phyloP scores from a whole-genome alignment of 2,329 filamentous ascomycete species.

The Dothistroma septosporum region DNA sequence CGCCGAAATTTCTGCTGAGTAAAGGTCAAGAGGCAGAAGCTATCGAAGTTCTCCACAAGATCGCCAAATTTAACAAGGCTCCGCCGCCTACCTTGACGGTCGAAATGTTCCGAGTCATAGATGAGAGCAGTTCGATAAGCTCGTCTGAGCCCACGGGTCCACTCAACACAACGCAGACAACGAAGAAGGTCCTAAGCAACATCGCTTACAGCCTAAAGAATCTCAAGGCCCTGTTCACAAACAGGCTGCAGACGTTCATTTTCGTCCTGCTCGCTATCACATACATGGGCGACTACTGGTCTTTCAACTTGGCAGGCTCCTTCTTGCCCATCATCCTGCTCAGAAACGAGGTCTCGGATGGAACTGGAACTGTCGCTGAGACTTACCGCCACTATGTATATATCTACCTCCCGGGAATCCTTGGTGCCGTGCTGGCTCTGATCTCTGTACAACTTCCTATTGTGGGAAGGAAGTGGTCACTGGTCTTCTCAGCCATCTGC shows the following conservation, averaged over 20 bases:
- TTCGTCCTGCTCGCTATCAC: slow-evolving; percentile 50
- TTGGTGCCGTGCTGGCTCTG: slow-evolving; percentile 49
- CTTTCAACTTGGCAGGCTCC: slow-evolving; percentile 47
- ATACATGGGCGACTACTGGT: slow-evolving; percentile 51
- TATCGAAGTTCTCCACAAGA: slow-evolving; percentile 43
- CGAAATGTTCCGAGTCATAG: slow-evolving; percentile 1
- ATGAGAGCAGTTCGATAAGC: slow-evolving; percentile 22
- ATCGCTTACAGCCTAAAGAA: slow-evolving; percentile 37
- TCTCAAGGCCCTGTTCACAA: slow-evolving; percentile 43
- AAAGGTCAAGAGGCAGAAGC: slow-evolving; percentile 51
- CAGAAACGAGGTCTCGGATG: slow-evolving; percentile 47
- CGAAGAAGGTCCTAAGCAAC: slow-evolving; percentile 31
- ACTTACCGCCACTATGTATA: slow-evolving; percentile 54
- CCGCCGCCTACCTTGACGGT: neutral
- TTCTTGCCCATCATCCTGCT: slow-evolving; percentile 50
- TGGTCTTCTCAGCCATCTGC: slow-evolving; percentile 42
- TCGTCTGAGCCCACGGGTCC: slow-evolving; percentile 15
- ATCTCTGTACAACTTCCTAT: slow-evolving; percentile 46
- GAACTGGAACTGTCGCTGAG: slow-evolving; percentile 36
- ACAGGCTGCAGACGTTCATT: slow-evolving; percentile 41
- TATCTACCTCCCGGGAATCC: slow-evolving; percentile 51
- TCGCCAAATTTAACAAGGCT: slow-evolving; percentile 42
- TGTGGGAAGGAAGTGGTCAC: slow-evolving; percentile 46
- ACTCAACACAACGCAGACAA: neutral
- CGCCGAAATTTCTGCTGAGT: slow-evolving; percentile 57